phyloP scores from a whole-genome alignment of 1,284 basidiomycete species.

The Inonotus hispidus region DNA sequence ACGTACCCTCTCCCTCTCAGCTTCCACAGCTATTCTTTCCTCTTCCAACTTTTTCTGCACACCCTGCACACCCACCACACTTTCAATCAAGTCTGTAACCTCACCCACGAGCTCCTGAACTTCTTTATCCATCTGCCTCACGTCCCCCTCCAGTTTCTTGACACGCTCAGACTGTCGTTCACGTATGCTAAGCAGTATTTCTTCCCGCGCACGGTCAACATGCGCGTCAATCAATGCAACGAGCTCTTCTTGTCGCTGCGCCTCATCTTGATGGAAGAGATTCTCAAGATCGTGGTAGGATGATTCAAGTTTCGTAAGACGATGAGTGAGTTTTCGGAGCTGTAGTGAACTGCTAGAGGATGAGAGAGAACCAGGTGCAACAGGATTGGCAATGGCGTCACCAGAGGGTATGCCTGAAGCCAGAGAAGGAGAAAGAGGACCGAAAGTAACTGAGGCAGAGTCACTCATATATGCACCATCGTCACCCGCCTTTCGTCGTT shows the following conservation, averaged over 20 bases:
- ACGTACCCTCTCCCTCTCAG: neutral
- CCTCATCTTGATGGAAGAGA: slow-evolving; percentile 36
- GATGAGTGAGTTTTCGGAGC: slow-evolving; percentile 33
- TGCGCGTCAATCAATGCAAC: slow-evolving; percentile 34
- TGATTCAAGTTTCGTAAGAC: slow-evolving; percentile 35
- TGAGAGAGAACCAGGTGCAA: no score
- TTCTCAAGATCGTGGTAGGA: slow-evolving; percentile 38
- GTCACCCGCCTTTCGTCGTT: slow-evolving; percentile 12
- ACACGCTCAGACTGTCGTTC: neutral
- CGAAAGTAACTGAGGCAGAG: neutral
- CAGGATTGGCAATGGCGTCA: neutral
- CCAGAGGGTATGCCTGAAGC: neutral
- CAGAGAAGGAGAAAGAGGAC: neutral
- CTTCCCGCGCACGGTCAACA: slow-evolving; percentile 28
- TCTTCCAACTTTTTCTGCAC: neutral
- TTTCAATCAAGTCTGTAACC: neutral
- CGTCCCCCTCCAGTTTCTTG: neutral
- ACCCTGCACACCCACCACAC: neutral
- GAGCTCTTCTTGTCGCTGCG: slow-evolving; percentile 33
- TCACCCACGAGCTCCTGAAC: neutral
- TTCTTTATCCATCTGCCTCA: neutral
- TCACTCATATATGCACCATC: slow-evolving; percentile 8
- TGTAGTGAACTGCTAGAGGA: no score
- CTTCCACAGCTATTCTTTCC: neutral
- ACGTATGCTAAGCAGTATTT: neutral